Conservation (phyloP, 1,284 basidiomycete genomes). For the Marasmius tenuissimus region DNA sequence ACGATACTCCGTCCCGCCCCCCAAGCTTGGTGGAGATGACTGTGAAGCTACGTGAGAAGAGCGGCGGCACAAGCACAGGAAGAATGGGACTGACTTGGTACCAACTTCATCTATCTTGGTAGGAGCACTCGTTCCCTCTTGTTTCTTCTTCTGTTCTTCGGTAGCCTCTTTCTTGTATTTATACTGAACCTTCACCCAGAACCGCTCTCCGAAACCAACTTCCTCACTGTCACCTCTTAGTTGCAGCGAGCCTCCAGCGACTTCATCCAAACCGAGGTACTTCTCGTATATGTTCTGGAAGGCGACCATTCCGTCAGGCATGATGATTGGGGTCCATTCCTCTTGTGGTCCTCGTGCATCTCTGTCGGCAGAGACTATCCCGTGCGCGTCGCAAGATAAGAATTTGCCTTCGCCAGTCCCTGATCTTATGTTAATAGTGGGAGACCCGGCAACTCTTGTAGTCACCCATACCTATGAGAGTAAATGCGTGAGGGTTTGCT, state of each 20-base stretch:
- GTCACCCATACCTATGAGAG: conserved; percentile 63
- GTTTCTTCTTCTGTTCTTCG: conserved; percentile 78
- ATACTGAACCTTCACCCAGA: conserved; percentile 88
- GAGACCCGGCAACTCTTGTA: conserved; percentile 76
- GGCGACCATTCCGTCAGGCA: conserved; percentile 78
- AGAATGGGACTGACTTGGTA: conserved; percentile 58
- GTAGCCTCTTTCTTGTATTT: conserved; percentile 88
- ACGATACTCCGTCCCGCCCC: conserved; percentile 78
- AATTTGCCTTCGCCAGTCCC: conserved; percentile 86
- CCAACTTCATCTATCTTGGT: conserved; percentile 66
- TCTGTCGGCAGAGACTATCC: conserved; percentile 76
- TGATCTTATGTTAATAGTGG: conserved; percentile 80
- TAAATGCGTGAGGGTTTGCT: no score
- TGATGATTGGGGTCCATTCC: conserved; percentile 79
- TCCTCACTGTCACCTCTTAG: conserved; percentile 83
- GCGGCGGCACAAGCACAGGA: background rate
- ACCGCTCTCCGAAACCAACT: conserved; percentile 78
- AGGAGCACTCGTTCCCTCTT: conserved; percentile 48
- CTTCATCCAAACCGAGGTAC: conserved; percentile 79
- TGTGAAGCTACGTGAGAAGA: conserved; percentile 29
- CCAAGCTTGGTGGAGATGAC: conserved; percentile 84
- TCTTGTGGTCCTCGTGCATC: conserved; percentile 87
- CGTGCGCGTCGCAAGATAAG: conserved; percentile 81
- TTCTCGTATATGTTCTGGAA: conserved; percentile 87
- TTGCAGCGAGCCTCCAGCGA: conserved; percentile 76